A percentile compares a stretch with the other conserved stretches of the same genome.
Evolutionary conservation across 306 rosid genomes (phyloP).

Genomic region (Calophaca sinica): DNA sequence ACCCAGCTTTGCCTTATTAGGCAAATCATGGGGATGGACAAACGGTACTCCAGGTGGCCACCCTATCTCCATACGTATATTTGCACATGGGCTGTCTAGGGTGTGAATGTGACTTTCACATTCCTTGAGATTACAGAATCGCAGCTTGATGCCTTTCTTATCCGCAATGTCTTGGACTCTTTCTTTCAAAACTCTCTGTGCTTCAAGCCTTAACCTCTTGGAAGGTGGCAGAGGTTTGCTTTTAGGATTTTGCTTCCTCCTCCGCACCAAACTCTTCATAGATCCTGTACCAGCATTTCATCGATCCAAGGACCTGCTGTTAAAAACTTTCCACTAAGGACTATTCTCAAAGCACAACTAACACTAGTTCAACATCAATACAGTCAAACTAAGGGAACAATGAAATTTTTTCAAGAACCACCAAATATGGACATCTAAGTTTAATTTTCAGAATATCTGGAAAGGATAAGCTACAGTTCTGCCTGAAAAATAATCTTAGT

Average conservation of each 20-base stretch:
- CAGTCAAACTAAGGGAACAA: conserved; percentile 38
- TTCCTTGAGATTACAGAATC: conserved; percentile 95
- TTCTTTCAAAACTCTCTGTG: conserved; percentile 95
- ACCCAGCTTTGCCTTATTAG: conserved; percentile 95
- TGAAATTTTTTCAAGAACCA: not conserved
- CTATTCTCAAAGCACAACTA: conserved; percentile 55
- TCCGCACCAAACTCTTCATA: conserved; percentile 70
- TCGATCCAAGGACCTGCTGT: conserved; percentile 98
- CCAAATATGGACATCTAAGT: conserved; percentile 15
- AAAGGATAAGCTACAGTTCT: conserved; percentile 7
- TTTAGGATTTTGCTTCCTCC: conserved; percentile 82
- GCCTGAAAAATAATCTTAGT: conserved; percentile 1
- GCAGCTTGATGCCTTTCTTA: conserved; percentile 95
- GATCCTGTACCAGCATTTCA: conserved; percentile 99
- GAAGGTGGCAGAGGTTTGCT: conserved; percentile 97
- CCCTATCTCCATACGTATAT: conserved; percentile 85
- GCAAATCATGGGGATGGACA: conserved; percentile 98
- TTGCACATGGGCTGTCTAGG: conserved; percentile 92
- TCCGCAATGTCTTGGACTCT: conserved; percentile 98
- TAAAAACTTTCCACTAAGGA: conserved; percentile 87
- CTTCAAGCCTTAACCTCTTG: conserved; percentile 96
- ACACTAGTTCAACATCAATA: conserved; percentile 45
- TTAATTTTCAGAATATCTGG: not conserved
- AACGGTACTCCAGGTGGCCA: conserved; percentile 99
- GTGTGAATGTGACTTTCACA: conserved; percentile 88